Evolutionary conservation across 108 stramenopile genomes (phyloP).

Genomic region (Cyclostephanos invisitatus): DNA sequence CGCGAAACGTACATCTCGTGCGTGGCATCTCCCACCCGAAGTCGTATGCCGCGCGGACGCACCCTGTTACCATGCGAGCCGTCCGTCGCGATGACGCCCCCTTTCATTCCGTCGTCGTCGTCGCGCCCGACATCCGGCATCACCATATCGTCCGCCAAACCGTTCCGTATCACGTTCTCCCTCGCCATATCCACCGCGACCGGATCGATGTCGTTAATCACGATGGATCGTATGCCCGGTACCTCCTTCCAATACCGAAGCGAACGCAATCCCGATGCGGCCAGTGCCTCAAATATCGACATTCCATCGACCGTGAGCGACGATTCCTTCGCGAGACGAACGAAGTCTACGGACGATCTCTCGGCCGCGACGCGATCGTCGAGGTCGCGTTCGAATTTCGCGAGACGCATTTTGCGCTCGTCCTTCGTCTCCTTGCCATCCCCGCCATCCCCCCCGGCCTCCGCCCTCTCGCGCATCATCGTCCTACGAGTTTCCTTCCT

Average conservation of each 20-base stretch:
- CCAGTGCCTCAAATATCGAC: constrained; percentile 93
- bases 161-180: constrained; percentile 66
- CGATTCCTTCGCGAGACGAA: constrained; percentile 24
- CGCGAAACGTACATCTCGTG: constrained; percentile 81
- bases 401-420: constrained; percentile 12
- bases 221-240: constrained; percentile 83
- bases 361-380: constrained; percentile 18
- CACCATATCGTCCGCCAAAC: constrained; percentile 17
- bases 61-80: neutral
- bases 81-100: neutral
- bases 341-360: constrained; percentile 32
- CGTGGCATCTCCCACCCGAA: constrained; percentile 79
- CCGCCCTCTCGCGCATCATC: constrained; percentile 31
- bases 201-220: constrained; percentile 84
- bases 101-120: neutral
- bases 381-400: constrained; percentile 26
- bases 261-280: constrained; percentile 96
- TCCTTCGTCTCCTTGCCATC: constrained; percentile 21
- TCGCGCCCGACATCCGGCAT: neutral
- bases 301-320: constrained; percentile 56
- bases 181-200: constrained; percentile 54
- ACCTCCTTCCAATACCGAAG: constrained; percentile 96
- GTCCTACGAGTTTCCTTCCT: constrained; percentile 57
- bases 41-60: constrained; percentile 61
- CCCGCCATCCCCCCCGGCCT: neutral